Evolutionary conservation across 495 filamentous ascomycete species (phyloP), one percentile per base, ranked within the genome.

Genomic region (Annulohypoxylon stygium): DNA sequence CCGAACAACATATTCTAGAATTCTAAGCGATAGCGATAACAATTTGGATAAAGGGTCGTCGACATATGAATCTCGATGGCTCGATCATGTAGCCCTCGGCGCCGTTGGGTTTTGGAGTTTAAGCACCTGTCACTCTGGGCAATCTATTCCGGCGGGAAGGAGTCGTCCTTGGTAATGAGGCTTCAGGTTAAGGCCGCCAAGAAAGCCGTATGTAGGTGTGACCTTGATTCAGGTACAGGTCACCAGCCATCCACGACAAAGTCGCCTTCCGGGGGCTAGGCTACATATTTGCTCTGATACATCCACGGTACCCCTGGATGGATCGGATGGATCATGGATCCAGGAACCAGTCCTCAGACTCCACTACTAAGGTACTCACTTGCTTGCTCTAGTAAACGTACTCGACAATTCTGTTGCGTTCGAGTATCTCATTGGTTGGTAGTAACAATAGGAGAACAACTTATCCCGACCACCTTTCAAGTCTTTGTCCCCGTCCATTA

Each of bases 151-250:
- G 58, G 50, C 43, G 60, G 48, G 51, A 68, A 60, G 62, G 43
- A 43, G 50, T 43, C 34, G 47, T 57, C 4, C 2, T 36, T 67
- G 62, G 62, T 63, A 30, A 25, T 4, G 25, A 70, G 57, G 36
- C 39, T 45, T 70, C 51, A 41, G 47, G 34, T 60, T 33, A 50
- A 51, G 60, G 45, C 30, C 64, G 59, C 54, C 37, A 39, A 61
- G 51, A 47, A 37, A 33, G 48, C 41, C 39, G 55, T 26, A 55
- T 69, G 45, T 23, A 59, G 53, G 55, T 67, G 61, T 43, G 45
- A 65, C 61, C 55, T 25, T 53, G 25, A 69, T 72, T 66, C 55
- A 72, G 69, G 69, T 72, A 73, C 65, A 73, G 48, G 65, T 69
- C 64, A 59, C 58, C 51, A 14, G 23, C 65, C 60, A 57, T 68